These are phyloP conservation scores for Agrocybe praecox DNA, from an alignment of 768 basidiomycete genomes.

Conservation along the genomic window DNA sequence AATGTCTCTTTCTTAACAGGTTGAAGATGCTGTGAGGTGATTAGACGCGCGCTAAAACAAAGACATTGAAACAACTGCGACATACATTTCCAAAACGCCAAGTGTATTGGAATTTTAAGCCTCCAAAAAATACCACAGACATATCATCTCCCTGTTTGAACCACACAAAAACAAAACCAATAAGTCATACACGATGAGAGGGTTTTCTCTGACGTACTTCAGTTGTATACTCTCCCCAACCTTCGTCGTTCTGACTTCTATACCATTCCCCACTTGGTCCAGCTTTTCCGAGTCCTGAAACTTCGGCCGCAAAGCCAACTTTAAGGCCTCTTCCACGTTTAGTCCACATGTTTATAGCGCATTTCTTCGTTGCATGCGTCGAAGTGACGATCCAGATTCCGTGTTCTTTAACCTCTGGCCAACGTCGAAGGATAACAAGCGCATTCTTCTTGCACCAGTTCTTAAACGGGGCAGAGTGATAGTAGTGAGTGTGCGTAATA, in stretches of 20 bases:
- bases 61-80: not conserved
- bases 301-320: constrained; percentile 22
- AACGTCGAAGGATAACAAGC: constrained; percentile 11
- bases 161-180: not conserved
- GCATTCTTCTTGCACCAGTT: constrained; percentile 24
- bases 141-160: constrained; percentile 15
- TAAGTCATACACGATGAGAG: not conserved
- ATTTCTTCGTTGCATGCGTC: constrained; percentile 19
- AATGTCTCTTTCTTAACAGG: not conserved
- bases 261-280: constrained; percentile 24
- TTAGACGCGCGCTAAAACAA: not conserved
- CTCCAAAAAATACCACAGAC: constrained; percentile 22
- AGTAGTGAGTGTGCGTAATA: constrained; percentile 23
- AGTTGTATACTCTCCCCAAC: constrained; percentile 20
- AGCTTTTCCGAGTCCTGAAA: constrained; percentile 12
- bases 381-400: constrained; percentile 26
- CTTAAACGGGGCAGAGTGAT: constrained; percentile 20
- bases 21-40: constrained; percentile 6
- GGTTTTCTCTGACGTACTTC: constrained; percentile 11
- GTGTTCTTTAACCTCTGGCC: constrained; percentile 21
- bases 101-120: constrained; percentile 19
- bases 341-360: constrained; percentile 24
- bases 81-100: constrained; percentile 12
- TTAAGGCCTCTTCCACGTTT: constrained; percentile 13
- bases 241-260: constrained; percentile 19